Conservation (phyloP, 2,329 filamentous ascomycete species). For the Hypoxylon sp. region DNA sequence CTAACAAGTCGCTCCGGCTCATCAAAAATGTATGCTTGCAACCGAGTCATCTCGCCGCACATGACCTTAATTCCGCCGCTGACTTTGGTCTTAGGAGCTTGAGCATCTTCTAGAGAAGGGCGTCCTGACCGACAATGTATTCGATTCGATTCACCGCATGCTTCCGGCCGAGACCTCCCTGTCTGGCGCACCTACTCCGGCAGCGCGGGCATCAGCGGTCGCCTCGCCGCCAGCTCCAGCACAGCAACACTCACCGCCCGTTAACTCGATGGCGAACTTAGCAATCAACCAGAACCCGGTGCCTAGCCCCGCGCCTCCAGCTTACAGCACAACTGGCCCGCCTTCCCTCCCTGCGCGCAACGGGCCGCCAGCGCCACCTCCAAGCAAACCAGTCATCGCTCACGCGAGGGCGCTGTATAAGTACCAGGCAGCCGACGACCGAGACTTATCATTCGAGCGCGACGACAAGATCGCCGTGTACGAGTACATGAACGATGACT, state of each 20-base stretch:
- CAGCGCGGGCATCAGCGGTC: slow-evolving; percentile 51
- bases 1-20: slow-evolving; percentile 86
- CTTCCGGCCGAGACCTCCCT: slow-evolving; percentile 79
- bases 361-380: slow-evolving; percentile 58
- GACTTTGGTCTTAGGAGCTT: slow-evolving; percentile 75
- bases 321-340: slow-evolving; percentile 63
- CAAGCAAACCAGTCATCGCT: slow-evolving; percentile 71
- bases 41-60: not conserved
- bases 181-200: slow-evolving; percentile 60
- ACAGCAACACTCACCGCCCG: slow-evolving; percentile 42
- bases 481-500: slow-evolving; percentile 96
- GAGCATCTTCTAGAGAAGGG: slow-evolving; percentile 88
- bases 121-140: slow-evolving; percentile 79
- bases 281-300: slow-evolving; percentile 52
- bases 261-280: slow-evolving; percentile 59
- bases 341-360: slow-evolving; percentile 50
- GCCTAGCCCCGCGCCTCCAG: slow-evolving; percentile 60
- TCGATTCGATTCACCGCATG: slow-evolving; percentile 78
- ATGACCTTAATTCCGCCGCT: slow-evolving; percentile 20
- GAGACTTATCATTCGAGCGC: slow-evolving; percentile 83
- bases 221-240: slow-evolving; percentile 47
- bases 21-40: slow-evolving; percentile 79
- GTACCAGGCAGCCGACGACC: slow-evolving; percentile 82
- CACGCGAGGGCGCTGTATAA: slow-evolving; percentile 85
- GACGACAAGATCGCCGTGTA: slow-evolving; percentile 84